Evolutionary conservation across 352 stramenopile genomes (phyloP).

Genomic region (Globisporangium polare): DNA sequence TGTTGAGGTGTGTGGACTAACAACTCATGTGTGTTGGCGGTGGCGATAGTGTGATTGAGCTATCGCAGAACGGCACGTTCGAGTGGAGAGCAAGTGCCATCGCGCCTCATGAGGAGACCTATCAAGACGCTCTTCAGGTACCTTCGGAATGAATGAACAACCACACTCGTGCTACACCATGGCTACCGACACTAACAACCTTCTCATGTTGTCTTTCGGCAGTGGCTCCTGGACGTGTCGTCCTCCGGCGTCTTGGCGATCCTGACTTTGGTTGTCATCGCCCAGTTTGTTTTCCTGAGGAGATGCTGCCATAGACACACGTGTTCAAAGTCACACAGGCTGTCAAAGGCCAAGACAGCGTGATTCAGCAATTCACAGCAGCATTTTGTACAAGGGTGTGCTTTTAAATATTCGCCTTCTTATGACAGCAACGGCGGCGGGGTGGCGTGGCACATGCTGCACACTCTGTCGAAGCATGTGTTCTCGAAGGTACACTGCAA

Average conservation of each 20-base stretch:
- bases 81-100: constrained; percentile 31
- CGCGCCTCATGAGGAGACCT: constrained; percentile 20
- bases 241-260: constrained; percentile 6
- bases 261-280: constrained; percentile 13
- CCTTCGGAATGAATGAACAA: neutral
- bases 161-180: no score
- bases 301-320: neutral
- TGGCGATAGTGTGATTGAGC: constrained; percentile 27
- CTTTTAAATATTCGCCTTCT: constrained; percentile 7
- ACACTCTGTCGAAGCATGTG: constrained; percentile 64
- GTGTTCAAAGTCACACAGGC: neutral
- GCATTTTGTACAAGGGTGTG: constrained; percentile 12
- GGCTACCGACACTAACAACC: no score
- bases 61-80: constrained; percentile 26
- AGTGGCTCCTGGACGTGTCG: constrained; percentile 27
- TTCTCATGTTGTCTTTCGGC: no score
- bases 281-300: constrained; percentile 11
- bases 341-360: constrained; percentile 5
- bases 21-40: neutral
- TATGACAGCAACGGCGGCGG: constrained; percentile 13
- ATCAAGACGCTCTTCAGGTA: constrained; percentile 28
- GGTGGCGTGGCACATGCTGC: constrained; percentile 59
- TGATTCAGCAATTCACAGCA: neutral
- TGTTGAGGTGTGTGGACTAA: neutral
- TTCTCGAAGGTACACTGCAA: constrained; percentile 67